Conservation (phyloP, 2,329 filamentous ascomycete species). For the Cladosporium sp. region DNA sequence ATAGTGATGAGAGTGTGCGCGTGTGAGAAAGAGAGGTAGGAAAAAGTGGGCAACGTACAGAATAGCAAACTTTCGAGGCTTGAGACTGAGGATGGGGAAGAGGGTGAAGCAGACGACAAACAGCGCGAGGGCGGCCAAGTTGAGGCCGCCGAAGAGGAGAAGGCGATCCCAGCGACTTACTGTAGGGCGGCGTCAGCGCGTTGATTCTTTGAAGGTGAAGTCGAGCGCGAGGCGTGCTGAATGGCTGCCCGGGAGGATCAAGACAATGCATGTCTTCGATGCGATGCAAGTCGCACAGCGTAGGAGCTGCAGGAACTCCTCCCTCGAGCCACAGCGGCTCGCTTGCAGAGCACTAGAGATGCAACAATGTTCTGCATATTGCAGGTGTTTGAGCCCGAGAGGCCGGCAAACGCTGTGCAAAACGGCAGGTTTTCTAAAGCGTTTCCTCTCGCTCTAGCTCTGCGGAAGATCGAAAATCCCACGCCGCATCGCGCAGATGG, state of each 20-base stretch:
- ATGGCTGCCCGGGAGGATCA: constrained; percentile 8
- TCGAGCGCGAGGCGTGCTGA: constrained; percentile 9
- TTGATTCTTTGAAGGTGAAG: constrained; percentile 8
- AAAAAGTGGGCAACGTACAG: constrained; percentile 67
- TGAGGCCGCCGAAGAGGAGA: constrained; percentile 87
- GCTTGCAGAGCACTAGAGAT: constrained; percentile 13
- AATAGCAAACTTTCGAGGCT: constrained; percentile 91
- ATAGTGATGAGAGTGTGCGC: neutral
- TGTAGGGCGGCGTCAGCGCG: constrained; percentile 42
- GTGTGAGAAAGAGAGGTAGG: constrained; percentile 12
- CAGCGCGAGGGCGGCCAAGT: constrained; percentile 81
- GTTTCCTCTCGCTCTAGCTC: neutral
- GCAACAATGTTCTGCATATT: constrained; percentile 29
- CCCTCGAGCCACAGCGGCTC: constrained; percentile 8
- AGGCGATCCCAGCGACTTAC: constrained; percentile 97
- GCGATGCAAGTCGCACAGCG: constrained; percentile 9
- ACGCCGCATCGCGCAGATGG: constrained; percentile 5
- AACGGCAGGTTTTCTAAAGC: constrained; percentile 4
- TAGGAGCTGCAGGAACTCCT: constrained; percentile 12
- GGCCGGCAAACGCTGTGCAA: constrained; percentile 15
- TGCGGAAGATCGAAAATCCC: constrained; percentile 6
- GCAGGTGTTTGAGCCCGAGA: constrained; percentile 24
- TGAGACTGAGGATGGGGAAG: constrained; percentile 75
- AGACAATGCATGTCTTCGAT: constrained; percentile 11
- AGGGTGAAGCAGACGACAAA: constrained; percentile 91